These are phyloP conservation scores for Dentipellis sp. DNA, from an alignment of 768 basidiomycete species.

Conservation along the genomic window DNA sequence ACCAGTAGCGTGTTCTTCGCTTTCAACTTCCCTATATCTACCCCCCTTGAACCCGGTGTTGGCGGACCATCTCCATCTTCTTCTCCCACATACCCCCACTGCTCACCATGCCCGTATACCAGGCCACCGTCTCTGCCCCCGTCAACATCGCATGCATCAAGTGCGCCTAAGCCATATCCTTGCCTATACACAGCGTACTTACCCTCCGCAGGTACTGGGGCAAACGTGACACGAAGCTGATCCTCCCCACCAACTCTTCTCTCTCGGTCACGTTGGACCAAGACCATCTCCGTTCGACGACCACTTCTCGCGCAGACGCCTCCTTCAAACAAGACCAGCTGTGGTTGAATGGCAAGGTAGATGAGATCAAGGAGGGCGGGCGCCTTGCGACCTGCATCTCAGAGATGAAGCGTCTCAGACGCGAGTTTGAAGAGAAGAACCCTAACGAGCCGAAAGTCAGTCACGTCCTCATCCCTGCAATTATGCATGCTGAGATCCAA, in stretches of 20 bases:
- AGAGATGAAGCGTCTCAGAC: conserved; percentile 76
- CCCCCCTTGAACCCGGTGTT: not conserved
- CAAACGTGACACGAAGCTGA: conserved; percentile 91
- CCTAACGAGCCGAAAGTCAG: conserved; percentile 55
- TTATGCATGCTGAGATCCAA: conserved; percentile 1
- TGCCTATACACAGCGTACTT: not conserved
- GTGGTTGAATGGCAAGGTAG: conserved; percentile 93
- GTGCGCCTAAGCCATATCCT: conserved; percentile 31
- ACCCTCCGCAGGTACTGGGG: conserved; percentile 84
- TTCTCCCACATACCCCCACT: not conserved
- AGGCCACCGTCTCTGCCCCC: conserved; percentile 87
- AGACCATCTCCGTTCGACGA: conserved; percentile 90
- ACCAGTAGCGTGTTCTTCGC: conserved; percentile 15
- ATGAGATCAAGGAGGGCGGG: conserved; percentile 76
- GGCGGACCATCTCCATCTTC: conserved; percentile 6
- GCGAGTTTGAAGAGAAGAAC: conserved; percentile 64
- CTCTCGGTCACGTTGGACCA: conserved; percentile 97
- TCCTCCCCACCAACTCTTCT: conserved; percentile 95
- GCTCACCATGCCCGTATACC: conserved; percentile 48
- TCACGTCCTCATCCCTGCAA: conserved; percentile 2
- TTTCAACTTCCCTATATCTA: conserved; percentile 4
- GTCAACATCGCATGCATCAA: conserved; percentile 99
- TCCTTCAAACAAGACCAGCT: conserved; percentile 68
- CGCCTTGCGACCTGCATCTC: conserved; percentile 77
- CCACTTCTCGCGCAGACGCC: conserved; percentile 79